These are phyloP conservation scores for Cyclotella choctawhatcheeana DNA, from an alignment of 108 stramenopile genomes.

Conservation along the genomic window DNA sequence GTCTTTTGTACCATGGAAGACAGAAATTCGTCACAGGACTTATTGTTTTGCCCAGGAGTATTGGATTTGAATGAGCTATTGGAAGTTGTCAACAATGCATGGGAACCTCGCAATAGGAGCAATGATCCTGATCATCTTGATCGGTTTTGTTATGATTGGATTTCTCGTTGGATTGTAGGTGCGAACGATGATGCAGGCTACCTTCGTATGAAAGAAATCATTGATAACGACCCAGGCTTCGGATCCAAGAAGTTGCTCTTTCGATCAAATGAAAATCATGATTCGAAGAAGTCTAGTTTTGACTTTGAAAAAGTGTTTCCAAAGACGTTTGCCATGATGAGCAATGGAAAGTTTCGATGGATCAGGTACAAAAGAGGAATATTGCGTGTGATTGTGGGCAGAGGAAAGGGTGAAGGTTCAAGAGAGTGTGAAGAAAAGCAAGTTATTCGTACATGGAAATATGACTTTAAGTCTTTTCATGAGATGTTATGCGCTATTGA, in stretches of 20 bases:
- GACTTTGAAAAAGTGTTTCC: conserved; percentile 42
- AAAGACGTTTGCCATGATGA: conserved; percentile 40
- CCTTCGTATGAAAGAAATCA: neutral
- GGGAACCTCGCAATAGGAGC: conserved; percentile 27
- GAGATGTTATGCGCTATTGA: conserved; percentile 45
- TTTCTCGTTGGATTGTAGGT: conserved; percentile 23
- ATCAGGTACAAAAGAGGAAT: conserved; percentile 37
- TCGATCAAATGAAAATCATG: conserved; percentile 20
- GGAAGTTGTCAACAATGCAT: conserved; percentile 32
- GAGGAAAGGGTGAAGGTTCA: conserved; percentile 25
- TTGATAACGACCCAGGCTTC: neutral
- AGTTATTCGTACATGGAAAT: conserved; percentile 40
- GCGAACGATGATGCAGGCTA: conserved; percentile 21
- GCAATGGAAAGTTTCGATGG: conserved; percentile 42
- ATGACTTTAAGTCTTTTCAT: conserved; percentile 46
- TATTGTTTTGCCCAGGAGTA: conserved; percentile 21
- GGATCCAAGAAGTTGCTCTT: conserved; percentile 24
- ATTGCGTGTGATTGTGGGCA: conserved; percentile 38
- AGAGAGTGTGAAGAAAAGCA: conserved; percentile 22
- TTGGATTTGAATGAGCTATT: conserved; percentile 41
- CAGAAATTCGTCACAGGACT: conserved; percentile 9
- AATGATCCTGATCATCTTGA: conserved; percentile 24
- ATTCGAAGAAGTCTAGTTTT: conserved; percentile 20
- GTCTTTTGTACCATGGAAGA: conserved; percentile 42
- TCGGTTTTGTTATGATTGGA: conserved; percentile 26